Evolutionary conservation across 228 moss, liverwort and hornwort species (phyloP), one percentile per base, ranked within the genome.

Genomic region (Sphagnum fallax): DNA sequence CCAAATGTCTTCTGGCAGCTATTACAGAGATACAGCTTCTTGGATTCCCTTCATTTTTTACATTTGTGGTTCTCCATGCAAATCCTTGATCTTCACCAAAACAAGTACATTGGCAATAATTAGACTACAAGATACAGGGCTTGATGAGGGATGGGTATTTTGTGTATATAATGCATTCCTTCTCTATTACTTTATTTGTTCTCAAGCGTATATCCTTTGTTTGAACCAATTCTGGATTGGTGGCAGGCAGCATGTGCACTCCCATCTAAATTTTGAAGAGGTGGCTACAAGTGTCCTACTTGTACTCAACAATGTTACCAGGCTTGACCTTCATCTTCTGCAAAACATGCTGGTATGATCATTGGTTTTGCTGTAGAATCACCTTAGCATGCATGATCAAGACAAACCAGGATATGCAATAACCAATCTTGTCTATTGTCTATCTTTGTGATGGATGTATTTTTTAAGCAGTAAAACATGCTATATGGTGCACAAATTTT

Each of bases 271-370:
- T 61, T 81, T 81, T 51, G 70, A 75, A 15, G 66, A 75, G 68
- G 73, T 66, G 12, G 60, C 73, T 53, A 73, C 78, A 50, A 57
- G 51, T 4, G 50, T 81, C 0, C 53, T 84, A 57, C 65, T 65
- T 63, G 6, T 75, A 62, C 68, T 81, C 16, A 84, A 84, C 67
- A 84, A 81, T 57, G 16, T 84, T 0, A 75, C 71, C 52, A 78
- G 78, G 59, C 68, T 84, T 2, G 73, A 84, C 11, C 78, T 81
- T 10, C 72, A 65, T 14, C 78, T 78, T 72, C 6, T 78, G 16
- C 84, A 84, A 63, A 81, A 78, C 12, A 84, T 74, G 72, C 62
- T 84, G 73, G 78, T 84, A 77, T 13, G 7, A 16, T 6, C 16
- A 52, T 5, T 55, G 32, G 32, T 32, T 32, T 32, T 32, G 32